A percentile compares a stretch with the other conserved stretches of the same genome.
Evolutionary conservation across 257 asterid genomes (phyloP).

Genomic region (Ocimum tenuiflorum): DNA sequence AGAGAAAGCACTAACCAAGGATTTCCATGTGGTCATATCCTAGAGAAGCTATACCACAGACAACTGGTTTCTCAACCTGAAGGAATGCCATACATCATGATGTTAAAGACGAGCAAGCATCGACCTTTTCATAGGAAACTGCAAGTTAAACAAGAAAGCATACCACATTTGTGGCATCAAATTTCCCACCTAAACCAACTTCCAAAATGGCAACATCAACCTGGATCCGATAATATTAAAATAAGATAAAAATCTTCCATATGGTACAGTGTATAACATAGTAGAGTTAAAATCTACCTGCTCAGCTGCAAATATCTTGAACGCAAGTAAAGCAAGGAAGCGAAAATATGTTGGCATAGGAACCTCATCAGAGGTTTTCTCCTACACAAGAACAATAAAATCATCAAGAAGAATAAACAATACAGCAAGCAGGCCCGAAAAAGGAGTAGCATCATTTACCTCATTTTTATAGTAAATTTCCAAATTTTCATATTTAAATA

Average conservation of each 20-base stretch:
- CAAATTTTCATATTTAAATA: neutral
- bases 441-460: neutral
- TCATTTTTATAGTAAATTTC: neutral
- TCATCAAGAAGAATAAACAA: slow-evolving; percentile 13
- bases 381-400: slow-evolving; percentile 37
- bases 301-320: slow-evolving; percentile 88
- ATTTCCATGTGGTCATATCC: slow-evolving; percentile 97
- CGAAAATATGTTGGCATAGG: slow-evolving; percentile 98
- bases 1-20: slow-evolving; percentile 79
- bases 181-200: slow-evolving; percentile 95
- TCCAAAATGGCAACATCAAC: slow-evolving; percentile 94
- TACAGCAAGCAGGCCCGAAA: slow-evolving; percentile 8
- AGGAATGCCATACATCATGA: slow-evolving; percentile 21
- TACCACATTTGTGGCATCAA: slow-evolving; percentile 98
- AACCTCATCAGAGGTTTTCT: slow-evolving; percentile 45
- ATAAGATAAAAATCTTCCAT: slow-evolving; percentile 11
- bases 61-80: slow-evolving; percentile 77
- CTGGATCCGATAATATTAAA: slow-evolving; percentile 36
- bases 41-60: slow-evolving; percentile 84
- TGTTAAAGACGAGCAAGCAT: slow-evolving; percentile 19
- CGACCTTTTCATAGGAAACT: slow-evolving; percentile 1
- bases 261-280: slow-evolving; percentile 3
- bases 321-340: slow-evolving; percentile 92
- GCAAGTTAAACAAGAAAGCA: slow-evolving; percentile 10
- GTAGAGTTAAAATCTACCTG: slow-evolving; percentile 39